Evolutionary conservation across 129 eudicot genomes (phyloP).

Genomic region (Lonicera japonica): DNA sequence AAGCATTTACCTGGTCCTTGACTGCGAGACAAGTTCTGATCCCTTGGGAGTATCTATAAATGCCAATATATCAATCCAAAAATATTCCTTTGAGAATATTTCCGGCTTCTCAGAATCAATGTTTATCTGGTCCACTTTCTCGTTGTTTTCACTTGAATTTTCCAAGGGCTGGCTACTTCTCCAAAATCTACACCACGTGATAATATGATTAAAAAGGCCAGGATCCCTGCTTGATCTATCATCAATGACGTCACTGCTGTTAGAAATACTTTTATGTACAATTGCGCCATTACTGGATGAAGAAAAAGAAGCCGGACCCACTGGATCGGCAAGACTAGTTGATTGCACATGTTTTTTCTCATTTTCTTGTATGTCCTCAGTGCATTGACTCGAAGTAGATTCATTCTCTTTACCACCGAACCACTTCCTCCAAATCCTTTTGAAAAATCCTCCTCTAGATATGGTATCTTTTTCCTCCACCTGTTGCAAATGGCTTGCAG

Average conservation of each 20-base stretch:
- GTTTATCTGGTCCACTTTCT: slow-evolving; percentile 6
- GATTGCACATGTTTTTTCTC: slow-evolving; percentile 20
- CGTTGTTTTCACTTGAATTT: slow-evolving; percentile 23
- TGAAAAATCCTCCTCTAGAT: slow-evolving; percentile 39
- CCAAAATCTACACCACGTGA: slow-evolving; percentile 51
- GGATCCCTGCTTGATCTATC: slow-evolving; percentile 20
- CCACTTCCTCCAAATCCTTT: slow-evolving; percentile 45
- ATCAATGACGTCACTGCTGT: slow-evolving; percentile 13
- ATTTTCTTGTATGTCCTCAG: slow-evolving; percentile 10
- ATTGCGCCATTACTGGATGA: slow-evolving; percentile 23
- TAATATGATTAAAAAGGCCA: slow-evolving; percentile 26
- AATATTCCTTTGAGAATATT: slow-evolving; percentile 42
- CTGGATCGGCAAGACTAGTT: slow-evolving; percentile 17
- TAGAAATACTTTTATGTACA: slow-evolving; percentile 22
- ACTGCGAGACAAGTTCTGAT: slow-evolving; percentile 31
- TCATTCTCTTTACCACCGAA: slow-evolving; percentile 25
- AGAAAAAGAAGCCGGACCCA: slow-evolving; percentile 19
- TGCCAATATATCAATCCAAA: slow-evolving; percentile 66
- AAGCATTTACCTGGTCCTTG: slow-evolving; percentile 65
- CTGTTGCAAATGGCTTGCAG: slow-evolving; percentile 12
- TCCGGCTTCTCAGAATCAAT: slow-evolving; percentile 22
- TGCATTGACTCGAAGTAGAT: slow-evolving; percentile 10
- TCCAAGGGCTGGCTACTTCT: slow-evolving; percentile 19
- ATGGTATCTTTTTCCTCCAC: slow-evolving; percentile 16
- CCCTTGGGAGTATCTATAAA: slow-evolving; percentile 50